A percentile compares a stretch with the other conserved stretches of the same genome.
These are phyloP conservation scores for Metarhizium guizhouense DNA, from an alignment of 2,329 filamentous ascomycete species.

Conservation along the genomic window DNA sequence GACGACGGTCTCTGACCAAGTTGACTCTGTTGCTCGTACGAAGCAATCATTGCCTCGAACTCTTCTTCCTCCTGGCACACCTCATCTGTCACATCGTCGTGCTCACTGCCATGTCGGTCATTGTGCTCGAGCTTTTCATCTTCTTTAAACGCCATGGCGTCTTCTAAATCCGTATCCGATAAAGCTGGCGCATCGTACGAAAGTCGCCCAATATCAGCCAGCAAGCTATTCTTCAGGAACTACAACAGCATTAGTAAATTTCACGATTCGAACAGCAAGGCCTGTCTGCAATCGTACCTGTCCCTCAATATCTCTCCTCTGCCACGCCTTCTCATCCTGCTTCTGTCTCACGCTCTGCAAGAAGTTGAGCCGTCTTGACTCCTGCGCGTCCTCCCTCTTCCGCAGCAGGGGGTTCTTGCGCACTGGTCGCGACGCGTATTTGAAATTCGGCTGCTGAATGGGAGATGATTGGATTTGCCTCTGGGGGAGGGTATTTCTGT, in stretches of 20 bases:
- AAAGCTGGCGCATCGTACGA: constrained; percentile 27
- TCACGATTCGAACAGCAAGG: background rate
- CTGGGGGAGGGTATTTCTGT: constrained; percentile 31
- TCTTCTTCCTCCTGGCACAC: constrained; percentile 42
- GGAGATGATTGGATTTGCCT: constrained; percentile 38
- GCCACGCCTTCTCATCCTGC: constrained; percentile 50
- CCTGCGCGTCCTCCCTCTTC: constrained; percentile 51
- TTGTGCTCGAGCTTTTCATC: constrained; percentile 1
- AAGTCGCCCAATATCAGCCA: constrained; percentile 23
- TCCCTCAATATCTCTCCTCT: constrained; percentile 54
- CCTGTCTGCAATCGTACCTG: constrained; percentile 17
- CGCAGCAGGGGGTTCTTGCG: constrained; percentile 57
- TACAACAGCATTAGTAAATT: constrained; percentile 5
- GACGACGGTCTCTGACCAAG: constrained; percentile 21
- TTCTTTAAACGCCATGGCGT: constrained; percentile 31
- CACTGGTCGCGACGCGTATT: constrained; percentile 43
- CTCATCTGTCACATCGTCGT: constrained; percentile 37
- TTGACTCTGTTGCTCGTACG: constrained; percentile 26
- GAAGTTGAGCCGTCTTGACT: constrained; percentile 58
- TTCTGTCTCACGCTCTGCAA: constrained; percentile 56
- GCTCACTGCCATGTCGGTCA: background rate
- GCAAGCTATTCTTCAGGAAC: constrained; percentile 27
- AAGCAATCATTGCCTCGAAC: constrained; percentile 46
- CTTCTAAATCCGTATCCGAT: constrained; percentile 43
- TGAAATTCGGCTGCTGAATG: constrained; percentile 31